These are phyloP conservation scores for Nannochloris sp. DNA, from an alignment of 139 green algal species.

Conservation along the genomic window DNA sequence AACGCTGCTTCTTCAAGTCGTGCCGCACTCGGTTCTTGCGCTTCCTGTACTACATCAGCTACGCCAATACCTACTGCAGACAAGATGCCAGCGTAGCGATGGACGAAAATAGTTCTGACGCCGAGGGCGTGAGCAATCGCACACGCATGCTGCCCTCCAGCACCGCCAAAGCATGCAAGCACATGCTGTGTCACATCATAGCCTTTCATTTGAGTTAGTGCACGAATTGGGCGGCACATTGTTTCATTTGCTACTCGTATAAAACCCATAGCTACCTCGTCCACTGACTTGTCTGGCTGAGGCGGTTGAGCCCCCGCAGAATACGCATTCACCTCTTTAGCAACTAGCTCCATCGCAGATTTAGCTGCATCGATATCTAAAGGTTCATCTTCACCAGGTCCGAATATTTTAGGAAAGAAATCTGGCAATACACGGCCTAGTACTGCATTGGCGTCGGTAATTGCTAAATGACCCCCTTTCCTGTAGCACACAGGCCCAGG, in stretches of 20 bases:
- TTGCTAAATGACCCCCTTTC: slow-evolving; percentile 80
- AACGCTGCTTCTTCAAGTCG: slow-evolving; percentile 18
- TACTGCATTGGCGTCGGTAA: slow-evolving; percentile 94
- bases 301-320: slow-evolving; percentile 11
- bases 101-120: slow-evolving; percentile 92
- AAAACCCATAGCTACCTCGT: slow-evolving; percentile 82
- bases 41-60: slow-evolving; percentile 86
- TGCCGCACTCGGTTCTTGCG: slow-evolving; percentile 67
- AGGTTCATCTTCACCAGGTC: slow-evolving; percentile 62
- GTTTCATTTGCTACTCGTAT: slow-evolving; percentile 93
- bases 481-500: slow-evolving; percentile 93
- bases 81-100: slow-evolving; percentile 83
- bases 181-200: slow-evolving; percentile 83
- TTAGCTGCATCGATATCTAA: slow-evolving; percentile 57
- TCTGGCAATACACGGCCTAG: slow-evolving; percentile 86
- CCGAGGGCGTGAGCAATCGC: slow-evolving; percentile 81
- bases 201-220: slow-evolving; percentile 86
- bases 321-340: slow-evolving; percentile 50
- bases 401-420: slow-evolving; percentile 94
- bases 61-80: slow-evolving; percentile 92
- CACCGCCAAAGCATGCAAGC: slow-evolving; percentile 93
- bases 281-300: slow-evolving; percentile 46
- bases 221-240: slow-evolving; percentile 93
- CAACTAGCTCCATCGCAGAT: slow-evolving; percentile 48
- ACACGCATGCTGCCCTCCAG: slow-evolving; percentile 93